Evolutionary conservation across 192 early-diverging fungal genomes (phyloP), one percentile per base, ranked within the genome.

Genomic region (Podila epigama): DNA sequence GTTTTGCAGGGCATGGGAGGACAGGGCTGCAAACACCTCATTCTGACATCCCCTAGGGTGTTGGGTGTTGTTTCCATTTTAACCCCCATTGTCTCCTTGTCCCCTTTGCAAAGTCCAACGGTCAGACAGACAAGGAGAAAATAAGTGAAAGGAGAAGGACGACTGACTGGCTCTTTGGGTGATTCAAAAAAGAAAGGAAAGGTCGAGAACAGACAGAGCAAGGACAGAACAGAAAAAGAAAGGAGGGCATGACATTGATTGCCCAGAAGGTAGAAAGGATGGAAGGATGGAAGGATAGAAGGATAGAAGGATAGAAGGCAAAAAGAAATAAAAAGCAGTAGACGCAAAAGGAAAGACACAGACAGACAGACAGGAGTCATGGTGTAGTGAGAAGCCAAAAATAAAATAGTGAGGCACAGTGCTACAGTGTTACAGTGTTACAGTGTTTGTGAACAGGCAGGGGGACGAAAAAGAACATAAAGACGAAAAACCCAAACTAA

Each of bases 71-170:
- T n/a, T n/a, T n/a, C n/a, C n/a, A n/a, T n/a, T n/a, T n/a, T n/a
- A n/a, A n/a, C n/a, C n/a, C n/a, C n/a, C n/a, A n/a, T n/a, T n/a
- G n/a, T n/a, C n/a, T n/a, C n/a, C n/a, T n/a, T n/a, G n/a, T n/a
- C n/a, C n/a, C n/a, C n/a, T n/a, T n/a, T n/a, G n/a, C n/a, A n/a
- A n/a, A n/a, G n/a, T n/a, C n/a, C n/a, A n/a, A n/a, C n/a, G n/a
- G n/a, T n/a, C n/a, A n/a, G 5, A 54, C 28, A 54, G 33, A 54
- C 10, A 54, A 54, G 42, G 42, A 41, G 15, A 1, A 31, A 53
- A 10, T 51, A 51, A 51, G 6, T 53, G 51, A 27, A 53, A 53
- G 51, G 51, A 53, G 51, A 37, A n/a, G 28, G 37, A 60, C 41
- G n/a, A 42, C n/a, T 42, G n/a, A n/a, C 12, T 16, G 41, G n/a